phyloP scores from a whole-genome alignment of 768 basidiomycete species.

The Gelatoporia subvermispora region DNA sequence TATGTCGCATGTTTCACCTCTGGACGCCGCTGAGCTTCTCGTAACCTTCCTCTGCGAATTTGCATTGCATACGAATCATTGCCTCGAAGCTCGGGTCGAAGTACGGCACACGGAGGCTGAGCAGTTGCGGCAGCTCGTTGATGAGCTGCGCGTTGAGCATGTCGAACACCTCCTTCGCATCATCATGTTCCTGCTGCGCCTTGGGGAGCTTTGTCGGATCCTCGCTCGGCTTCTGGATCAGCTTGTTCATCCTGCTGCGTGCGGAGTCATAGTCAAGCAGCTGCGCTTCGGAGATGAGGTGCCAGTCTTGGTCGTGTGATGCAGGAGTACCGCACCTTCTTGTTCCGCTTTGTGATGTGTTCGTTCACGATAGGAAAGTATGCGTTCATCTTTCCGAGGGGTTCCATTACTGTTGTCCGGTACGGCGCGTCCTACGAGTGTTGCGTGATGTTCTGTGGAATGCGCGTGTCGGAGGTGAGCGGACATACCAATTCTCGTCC shows the following conservation, averaged over 20 bases:
- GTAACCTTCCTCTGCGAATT: conserved; percentile 97
- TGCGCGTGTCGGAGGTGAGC: background rate
- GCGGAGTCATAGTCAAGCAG: conserved; percentile 94
- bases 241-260: conserved; percentile 82
- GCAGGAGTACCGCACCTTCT: conserved; percentile 62
- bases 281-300: conserved; percentile 34
- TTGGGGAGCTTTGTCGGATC: conserved; percentile 90
- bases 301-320: background rate
- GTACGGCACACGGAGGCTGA: conserved; percentile 95
- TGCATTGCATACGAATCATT: conserved; percentile 97
- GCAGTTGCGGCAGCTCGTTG: conserved; percentile 82
- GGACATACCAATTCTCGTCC: conserved; percentile 77
- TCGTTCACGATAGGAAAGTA: conserved; percentile 94
- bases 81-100: conserved; percentile 99
- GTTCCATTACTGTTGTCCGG: conserved; percentile 92
- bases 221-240: conserved; percentile 88
- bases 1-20: conserved; percentile 40
- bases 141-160: conserved; percentile 91
- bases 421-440: conserved; percentile 79
- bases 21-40: conserved; percentile 95
- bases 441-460: background rate
- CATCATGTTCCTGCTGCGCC: conserved; percentile 96
- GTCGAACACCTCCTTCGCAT: conserved; percentile 91
- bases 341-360: conserved; percentile 89
- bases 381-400: conserved; percentile 92